Evolutionary conservation across 2,329 filamentous ascomycete species (phyloP).

Genomic region (Colletotrichum melonis): DNA sequence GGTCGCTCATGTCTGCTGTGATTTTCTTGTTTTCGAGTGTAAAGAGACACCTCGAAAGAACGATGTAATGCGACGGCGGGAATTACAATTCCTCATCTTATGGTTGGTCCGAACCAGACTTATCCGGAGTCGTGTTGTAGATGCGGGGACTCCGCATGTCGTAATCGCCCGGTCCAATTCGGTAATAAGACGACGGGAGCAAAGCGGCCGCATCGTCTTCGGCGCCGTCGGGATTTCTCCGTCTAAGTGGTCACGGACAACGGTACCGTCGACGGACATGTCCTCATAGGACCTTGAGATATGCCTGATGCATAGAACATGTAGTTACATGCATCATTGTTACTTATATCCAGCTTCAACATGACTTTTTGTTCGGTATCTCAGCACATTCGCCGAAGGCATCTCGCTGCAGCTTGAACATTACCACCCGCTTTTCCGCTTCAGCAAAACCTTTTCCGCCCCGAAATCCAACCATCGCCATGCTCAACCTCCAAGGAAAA

Average conservation of each 20-base stretch:
- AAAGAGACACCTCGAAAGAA: background rate
- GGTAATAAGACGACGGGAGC: conserved; percentile 15
- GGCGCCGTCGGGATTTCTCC: conserved; percentile 25
- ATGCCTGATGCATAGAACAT: background rate
- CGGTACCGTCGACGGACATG: background rate
- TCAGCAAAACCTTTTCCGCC: background rate
- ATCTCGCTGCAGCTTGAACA: background rate
- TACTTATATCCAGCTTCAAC: background rate
- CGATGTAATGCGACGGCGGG: background rate
- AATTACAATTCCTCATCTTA: conserved; percentile 20
- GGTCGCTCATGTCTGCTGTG: background rate
- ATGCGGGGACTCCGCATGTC: conserved; percentile 32
- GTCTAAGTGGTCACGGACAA: background rate
- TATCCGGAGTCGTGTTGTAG: conserved; percentile 14
- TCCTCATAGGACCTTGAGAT: background rate
- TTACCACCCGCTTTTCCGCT: conserved; percentile 2
- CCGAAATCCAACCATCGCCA: background rate
- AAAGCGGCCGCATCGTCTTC: background rate
- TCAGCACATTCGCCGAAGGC: background rate
- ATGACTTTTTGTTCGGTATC: background rate
- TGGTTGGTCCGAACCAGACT: conserved; percentile 21
- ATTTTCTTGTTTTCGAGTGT: background rate
- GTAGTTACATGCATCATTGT: too few relatives aligned
- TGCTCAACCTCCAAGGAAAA: conserved; percentile 52
- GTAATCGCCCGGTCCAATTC: conserved; percentile 21